Percentiles rank a stretch among this genome's conserved stretches.
These are phyloP conservation scores for Astrocystis sublimbata DNA, from an alignment of 495 filamentous ascomycete species.

Conservation along the genomic window DNA sequence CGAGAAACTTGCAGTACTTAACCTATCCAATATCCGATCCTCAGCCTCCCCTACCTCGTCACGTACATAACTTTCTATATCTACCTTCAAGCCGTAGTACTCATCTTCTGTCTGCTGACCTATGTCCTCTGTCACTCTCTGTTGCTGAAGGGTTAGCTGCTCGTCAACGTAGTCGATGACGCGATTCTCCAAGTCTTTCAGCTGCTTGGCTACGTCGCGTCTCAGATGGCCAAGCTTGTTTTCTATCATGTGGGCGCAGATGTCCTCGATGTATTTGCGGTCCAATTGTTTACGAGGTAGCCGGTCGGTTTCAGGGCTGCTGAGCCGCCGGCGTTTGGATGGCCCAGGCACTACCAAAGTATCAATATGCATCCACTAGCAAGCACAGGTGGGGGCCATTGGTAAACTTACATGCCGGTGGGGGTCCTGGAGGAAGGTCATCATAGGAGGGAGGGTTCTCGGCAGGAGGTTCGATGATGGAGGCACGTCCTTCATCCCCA, in stretches of 20 bases:
- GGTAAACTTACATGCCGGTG: slow-evolving; percentile 7
- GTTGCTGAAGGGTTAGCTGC: slow-evolving; percentile 4
- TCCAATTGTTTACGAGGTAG: neutral
- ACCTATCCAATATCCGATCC: slow-evolving; percentile 8
- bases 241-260: slow-evolving; percentile 16
- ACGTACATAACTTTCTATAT: slow-evolving; percentile 10
- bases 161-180: slow-evolving; percentile 15
- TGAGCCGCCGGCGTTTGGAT: slow-evolving; percentile 7
- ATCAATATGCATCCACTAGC: neutral
- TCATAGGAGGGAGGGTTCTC: slow-evolving; percentile 16
- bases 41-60: slow-evolving; percentile 15
- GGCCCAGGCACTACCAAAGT: neutral
- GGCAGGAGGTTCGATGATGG: slow-evolving; percentile 2
- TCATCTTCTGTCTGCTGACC: slow-evolving; percentile 10
- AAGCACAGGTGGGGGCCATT: neutral
- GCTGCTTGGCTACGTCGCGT: slow-evolving; percentile 5
- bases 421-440: slow-evolving; percentile 3
- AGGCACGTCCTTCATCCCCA: slow-evolving; percentile 1
- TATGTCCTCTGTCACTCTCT: neutral
- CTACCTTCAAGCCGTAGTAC: slow-evolving; percentile 11
- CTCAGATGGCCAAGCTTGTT: neutral
- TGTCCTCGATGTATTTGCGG: slow-evolving; percentile 15
- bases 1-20: slow-evolving; percentile 13
- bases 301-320: neutral
- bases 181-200: slow-evolving; percentile 8